Evolutionary conservation across 371 early-diverging fungal genomes (phyloP).

Genomic region (Funneliformis caledonium): DNA sequence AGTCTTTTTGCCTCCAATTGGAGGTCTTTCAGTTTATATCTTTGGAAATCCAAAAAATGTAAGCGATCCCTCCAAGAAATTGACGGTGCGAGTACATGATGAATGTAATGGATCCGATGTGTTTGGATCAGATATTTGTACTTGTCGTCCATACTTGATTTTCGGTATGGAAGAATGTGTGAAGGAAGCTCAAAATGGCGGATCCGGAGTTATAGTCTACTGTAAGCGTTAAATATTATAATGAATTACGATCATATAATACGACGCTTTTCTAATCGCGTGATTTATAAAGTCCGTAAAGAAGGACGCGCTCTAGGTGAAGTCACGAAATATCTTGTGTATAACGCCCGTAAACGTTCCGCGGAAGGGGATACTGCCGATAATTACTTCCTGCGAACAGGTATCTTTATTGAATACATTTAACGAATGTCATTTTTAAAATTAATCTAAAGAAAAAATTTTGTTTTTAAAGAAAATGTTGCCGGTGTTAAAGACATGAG

Average conservation of each 20-base stretch:
- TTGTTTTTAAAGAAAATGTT: conserved; percentile 71
- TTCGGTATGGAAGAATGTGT: conserved; percentile 93
- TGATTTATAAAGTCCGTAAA: conserved; percentile 68
- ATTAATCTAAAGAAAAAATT: not conserved
- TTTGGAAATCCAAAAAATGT: conserved; percentile 87
- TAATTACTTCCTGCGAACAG: conserved; percentile 84
- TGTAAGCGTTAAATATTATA: conserved; percentile 56
- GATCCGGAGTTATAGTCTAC: conserved; percentile 93
- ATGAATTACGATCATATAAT: not conserved
- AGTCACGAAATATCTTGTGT: conserved; percentile 96
- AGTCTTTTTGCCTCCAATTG: conserved; percentile 94
- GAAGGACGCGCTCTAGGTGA: conserved; percentile 96
- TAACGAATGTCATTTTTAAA: not conserved
- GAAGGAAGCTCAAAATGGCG: conserved; percentile 90
- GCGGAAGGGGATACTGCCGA: conserved; percentile 91
- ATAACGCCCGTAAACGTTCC: conserved; percentile 92
- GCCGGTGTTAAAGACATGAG: conserved; percentile 98
- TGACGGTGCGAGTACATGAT: conserved; percentile 92
- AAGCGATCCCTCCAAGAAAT: conserved; percentile 79
- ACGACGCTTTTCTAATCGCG: not conserved
- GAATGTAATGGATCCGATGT: conserved; percentile 96
- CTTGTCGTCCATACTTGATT: conserved; percentile 94
- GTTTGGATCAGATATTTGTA: conserved; percentile 92
- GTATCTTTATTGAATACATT: conserved; percentile 7
- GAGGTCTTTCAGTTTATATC: conserved; percentile 92